Evolutionary conservation across 495 filamentous ascomycete species (phyloP).

Genomic region (Penicillium pancosmium): DNA sequence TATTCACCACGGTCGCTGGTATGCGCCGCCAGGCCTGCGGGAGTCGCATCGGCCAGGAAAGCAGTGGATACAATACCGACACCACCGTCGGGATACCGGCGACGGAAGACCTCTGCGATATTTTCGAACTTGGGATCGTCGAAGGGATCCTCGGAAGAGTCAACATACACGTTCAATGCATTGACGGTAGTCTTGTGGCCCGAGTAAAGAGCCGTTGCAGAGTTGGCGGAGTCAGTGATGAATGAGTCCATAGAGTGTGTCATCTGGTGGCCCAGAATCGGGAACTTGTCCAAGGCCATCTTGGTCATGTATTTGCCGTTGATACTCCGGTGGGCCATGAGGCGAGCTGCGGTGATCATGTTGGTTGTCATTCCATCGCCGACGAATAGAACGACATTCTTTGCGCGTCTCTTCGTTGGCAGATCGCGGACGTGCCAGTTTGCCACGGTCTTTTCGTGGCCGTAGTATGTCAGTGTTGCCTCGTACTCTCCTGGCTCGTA

Average conservation of each 20-base stretch:
- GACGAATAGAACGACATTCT: slow-evolving; percentile 79
- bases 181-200: slow-evolving; percentile 77
- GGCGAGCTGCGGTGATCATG: slow-evolving; percentile 72
- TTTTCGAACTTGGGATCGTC: slow-evolving; percentile 80
- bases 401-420: slow-evolving; percentile 63
- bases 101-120: slow-evolving; percentile 70
- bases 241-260: slow-evolving; percentile 72
- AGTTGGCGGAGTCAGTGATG: slow-evolving; percentile 79
- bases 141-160: slow-evolving; percentile 63
- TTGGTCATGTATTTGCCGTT: slow-evolving; percentile 73
- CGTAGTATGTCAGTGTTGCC: slow-evolving; percentile 70
- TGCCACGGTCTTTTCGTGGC: slow-evolving; percentile 61
- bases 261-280: slow-evolving; percentile 71
- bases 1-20: slow-evolving; percentile 64
- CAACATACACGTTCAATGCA: slow-evolving; percentile 71
- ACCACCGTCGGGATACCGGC: slow-evolving; percentile 55
- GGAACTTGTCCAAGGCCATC: slow-evolving; percentile 72
- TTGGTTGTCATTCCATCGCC: slow-evolving; percentile 82
- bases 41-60: slow-evolving; percentile 73
- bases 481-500: slow-evolving; percentile 72
- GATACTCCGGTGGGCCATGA: slow-evolving; percentile 73
- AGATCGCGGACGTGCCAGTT: slow-evolving; percentile 72
- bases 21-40: slow-evolving; percentile 67
- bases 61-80: slow-evolving; percentile 67
- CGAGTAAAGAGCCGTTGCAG: slow-evolving; percentile 70